These are phyloP conservation scores for Metschnikowia picachoensis DNA, from an alignment of 805 yeast species.

Conservation along the genomic window DNA sequence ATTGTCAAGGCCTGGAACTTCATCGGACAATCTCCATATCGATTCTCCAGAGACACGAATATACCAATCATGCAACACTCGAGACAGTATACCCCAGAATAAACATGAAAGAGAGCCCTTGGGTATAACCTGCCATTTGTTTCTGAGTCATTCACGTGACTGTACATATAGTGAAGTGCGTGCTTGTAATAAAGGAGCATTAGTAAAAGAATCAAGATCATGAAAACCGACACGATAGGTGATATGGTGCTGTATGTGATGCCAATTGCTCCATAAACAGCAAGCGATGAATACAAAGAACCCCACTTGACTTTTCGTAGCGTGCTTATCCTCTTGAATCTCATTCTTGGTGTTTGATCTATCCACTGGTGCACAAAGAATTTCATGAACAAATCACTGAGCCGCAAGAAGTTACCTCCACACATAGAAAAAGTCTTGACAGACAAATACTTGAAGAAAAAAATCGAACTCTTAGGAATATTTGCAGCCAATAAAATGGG, in stretches of 20 bases:
- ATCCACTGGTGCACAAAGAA: conserved; percentile 30
- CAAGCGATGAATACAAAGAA: conserved; percentile 66
- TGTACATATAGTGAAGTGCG: conserved; percentile 55
- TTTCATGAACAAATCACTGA: conserved; percentile 46
- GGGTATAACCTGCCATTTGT: conserved; percentile 72
- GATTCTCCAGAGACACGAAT: conserved; percentile 57
- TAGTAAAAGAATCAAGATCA: conserved; percentile 51
- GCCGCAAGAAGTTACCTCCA: conserved; percentile 66
- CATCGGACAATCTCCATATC: conserved; percentile 40
- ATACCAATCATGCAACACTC: conserved; percentile 77
- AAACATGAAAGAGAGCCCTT: conserved; percentile 68
- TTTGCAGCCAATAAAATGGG: conserved; percentile 72
- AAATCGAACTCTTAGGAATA: conserved; percentile 81
- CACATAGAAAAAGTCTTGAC: conserved; percentile 73
- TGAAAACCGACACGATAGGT: conserved; percentile 66
- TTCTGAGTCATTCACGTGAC: conserved; percentile 51
- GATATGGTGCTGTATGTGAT: conserved; percentile 75
- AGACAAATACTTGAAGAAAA: conserved; percentile 74
- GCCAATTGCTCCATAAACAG: conserved; percentile 76
- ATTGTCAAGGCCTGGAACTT: conserved; percentile 50
- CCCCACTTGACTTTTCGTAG: conserved; percentile 69
- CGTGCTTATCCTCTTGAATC: conserved; percentile 40
- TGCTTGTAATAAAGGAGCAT: conserved; percentile 68
- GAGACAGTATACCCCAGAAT: conserved; percentile 76
- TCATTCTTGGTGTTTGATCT: conserved; percentile 62